Evolutionary conservation across 1,284 basidiomycete genomes (phyloP), one percentile per base, ranked within the genome.

Genomic region (Heterobasidion occidentale): DNA sequence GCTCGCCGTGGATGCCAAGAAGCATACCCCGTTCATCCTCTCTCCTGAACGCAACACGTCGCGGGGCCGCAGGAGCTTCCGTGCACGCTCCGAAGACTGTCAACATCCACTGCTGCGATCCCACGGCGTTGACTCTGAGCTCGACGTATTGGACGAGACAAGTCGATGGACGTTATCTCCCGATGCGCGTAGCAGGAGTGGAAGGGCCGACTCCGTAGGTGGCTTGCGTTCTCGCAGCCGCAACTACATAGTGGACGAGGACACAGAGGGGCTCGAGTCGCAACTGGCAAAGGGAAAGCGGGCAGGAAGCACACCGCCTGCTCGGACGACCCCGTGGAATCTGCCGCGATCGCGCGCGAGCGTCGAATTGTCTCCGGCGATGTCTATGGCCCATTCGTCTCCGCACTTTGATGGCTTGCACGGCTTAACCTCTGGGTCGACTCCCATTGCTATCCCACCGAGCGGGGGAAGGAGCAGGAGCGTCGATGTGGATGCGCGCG

Each of bases 281-380:
- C 38, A 42, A 51, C 17, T 15, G 49, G 9, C 19, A 1, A n/a
- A 17, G 27, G 20, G 51, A 2, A 55, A 55, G 42, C 57, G 61
- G 3, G 49, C 61, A 14, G 60, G 56, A 15, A 62, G 61, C 54
- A 62, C 57, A 46, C 61, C 61, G 14, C 56, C 61, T 15, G 38
- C 48, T 6, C 45, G 52, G n/a, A 50, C 60, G 3, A 36, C 53
- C n/a, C 57, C 53, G 12, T 62, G 61, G 61, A 47, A 46, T 0
- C 51, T 56, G 9, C 42, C 55, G 4, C 54, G 49, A 20, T 42
- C 36, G 34, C 36, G 54, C 17, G 48, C 48, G 36, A 55, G 54
- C 46, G 57, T 61, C 9, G 55, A 48, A n/a, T 46, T 61, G 14
- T 61, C 60, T 12, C 52, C 55, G 9, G 55, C 59, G 11, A 19